phyloP scores from a whole-genome alignment of 176 grass and related monocot genomes.

The Raddia guianensis region DNA sequence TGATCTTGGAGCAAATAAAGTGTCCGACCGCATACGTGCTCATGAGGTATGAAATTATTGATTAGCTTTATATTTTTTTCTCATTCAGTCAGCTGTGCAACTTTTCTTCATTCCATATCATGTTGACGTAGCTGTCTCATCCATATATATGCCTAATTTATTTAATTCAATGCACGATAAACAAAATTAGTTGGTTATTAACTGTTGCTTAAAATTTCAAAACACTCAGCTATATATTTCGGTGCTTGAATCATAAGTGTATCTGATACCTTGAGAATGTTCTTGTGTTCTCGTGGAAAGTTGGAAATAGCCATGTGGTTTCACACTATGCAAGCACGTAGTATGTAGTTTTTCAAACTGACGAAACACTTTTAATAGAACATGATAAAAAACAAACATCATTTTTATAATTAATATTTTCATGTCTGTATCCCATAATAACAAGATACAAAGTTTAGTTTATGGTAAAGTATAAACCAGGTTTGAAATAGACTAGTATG shows the following conservation, averaged over 20 bases:
- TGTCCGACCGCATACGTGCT: slow-evolving; percentile 59
- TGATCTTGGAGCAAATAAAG: slow-evolving; percentile 82
- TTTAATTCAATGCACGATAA: not conserved
- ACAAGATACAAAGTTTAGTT: not conserved
- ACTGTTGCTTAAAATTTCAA: not conserved
- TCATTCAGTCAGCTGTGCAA: not conserved
- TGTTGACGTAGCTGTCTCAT: not conserved
- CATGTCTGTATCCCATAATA: slow-evolving; percentile 5
- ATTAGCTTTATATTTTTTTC: slow-evolving; percentile 4
- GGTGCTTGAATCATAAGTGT: not conserved
- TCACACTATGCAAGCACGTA: not conserved
- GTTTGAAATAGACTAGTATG: slow-evolving; percentile 10
- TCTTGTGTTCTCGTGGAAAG: not conserved
- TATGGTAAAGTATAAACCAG: slow-evolving; percentile 13
- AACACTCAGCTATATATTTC: not conserved
- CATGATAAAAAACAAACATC: slow-evolving; percentile 1
- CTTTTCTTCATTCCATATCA: not conserved
- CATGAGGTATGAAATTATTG: slow-evolving; percentile 55
- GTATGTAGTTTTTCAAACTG: not conserved
- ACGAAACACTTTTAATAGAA: not conserved
- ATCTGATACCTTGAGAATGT: slow-evolving; percentile 13
- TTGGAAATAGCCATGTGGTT: slow-evolving; percentile 13
- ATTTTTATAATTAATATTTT: slow-evolving; percentile 8
- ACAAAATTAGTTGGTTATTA: not conserved
- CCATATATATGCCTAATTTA: not conserved